Percentiles rank a stretch among this genome's conserved stretches.
These are phyloP conservation scores for Pseudogymnoascus sp. DNA, from an alignment of 2,329 filamentous ascomycete genomes.

Conservation along the genomic window DNA sequence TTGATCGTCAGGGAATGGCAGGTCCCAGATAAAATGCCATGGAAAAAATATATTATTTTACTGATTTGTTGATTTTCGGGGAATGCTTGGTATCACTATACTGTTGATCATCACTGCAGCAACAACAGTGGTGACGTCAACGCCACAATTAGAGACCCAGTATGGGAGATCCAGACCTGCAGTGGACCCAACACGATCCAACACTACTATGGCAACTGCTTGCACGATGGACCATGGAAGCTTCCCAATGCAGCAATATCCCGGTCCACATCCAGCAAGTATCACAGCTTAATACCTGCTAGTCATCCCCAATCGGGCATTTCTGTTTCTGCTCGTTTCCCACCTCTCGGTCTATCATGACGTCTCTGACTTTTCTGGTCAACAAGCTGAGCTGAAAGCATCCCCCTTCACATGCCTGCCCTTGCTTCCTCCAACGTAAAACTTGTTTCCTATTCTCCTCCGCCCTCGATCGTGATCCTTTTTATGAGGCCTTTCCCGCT, in stretches of 20 bases:
- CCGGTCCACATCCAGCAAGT: neutral
- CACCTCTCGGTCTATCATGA: neutral
- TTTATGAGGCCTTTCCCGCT: constrained; percentile 2
- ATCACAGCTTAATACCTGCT: neutral
- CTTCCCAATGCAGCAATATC: constrained; percentile 3
- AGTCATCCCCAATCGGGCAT: neutral
- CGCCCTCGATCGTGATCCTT: neutral
- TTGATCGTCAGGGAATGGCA: constrained; percentile 2
- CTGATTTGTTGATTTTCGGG: neutral
- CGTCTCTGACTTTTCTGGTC: neutral
- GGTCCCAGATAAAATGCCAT: constrained; percentile 2
- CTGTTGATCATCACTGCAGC: neutral
- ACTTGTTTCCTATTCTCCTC: neutral
- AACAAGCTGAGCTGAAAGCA: neutral
- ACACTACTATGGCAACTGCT: neutral
- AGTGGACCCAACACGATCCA: neutral
- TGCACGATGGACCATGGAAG: neutral
- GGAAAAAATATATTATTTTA: neutral
- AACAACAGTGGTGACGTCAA: neutral
- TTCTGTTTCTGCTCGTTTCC: neutral
- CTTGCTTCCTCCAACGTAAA: neutral
- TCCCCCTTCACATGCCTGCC: neutral
- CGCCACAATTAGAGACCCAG: neutral
- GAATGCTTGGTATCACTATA: neutral
- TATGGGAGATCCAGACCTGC: neutral